phyloP scores from a whole-genome alignment of 805 yeast species.

The Candida ficus region DNA sequence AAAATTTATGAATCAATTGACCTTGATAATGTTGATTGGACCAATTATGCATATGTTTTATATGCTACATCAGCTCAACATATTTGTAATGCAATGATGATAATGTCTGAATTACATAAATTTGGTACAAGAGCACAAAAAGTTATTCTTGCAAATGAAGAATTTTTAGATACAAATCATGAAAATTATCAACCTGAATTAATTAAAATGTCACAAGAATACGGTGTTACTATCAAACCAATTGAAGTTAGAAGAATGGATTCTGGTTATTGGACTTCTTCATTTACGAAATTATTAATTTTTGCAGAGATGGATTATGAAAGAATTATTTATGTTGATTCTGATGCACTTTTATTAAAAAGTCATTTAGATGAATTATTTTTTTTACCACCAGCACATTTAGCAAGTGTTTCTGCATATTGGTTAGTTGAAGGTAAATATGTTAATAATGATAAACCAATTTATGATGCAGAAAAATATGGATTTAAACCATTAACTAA shows the following conservation, averaged over 20 bases:
- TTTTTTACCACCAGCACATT: constrained; percentile 40
- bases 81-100: constrained; percentile 46
- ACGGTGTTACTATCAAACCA: constrained; percentile 14
- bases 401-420: constrained; percentile 44
- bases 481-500: background rate
- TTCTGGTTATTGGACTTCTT: constrained; percentile 22
- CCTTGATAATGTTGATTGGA: constrained; percentile 32
- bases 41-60: constrained; percentile 48
- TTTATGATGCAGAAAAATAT: constrained; percentile 1
- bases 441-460: background rate
- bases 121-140: constrained; percentile 38
- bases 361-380: constrained; percentile 46
- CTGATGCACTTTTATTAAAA: constrained; percentile 45
- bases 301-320: constrained; percentile 46
- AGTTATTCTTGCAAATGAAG: constrained; percentile 37
- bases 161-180: constrained; percentile 19
- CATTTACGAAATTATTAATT: constrained; percentile 51
- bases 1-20: constrained; percentile 14
- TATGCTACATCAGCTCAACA: constrained; percentile 52
- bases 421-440: constrained; percentile 30
- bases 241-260: constrained; percentile 7
- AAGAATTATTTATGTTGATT: constrained; percentile 51
- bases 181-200: constrained; percentile 7
- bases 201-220: constrained; percentile 1
- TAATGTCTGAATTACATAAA: constrained; percentile 36